Conservation (phyloP, 2,329 filamentous ascomycete genomes). For the Ophiocordyceps robertsii region DNA sequence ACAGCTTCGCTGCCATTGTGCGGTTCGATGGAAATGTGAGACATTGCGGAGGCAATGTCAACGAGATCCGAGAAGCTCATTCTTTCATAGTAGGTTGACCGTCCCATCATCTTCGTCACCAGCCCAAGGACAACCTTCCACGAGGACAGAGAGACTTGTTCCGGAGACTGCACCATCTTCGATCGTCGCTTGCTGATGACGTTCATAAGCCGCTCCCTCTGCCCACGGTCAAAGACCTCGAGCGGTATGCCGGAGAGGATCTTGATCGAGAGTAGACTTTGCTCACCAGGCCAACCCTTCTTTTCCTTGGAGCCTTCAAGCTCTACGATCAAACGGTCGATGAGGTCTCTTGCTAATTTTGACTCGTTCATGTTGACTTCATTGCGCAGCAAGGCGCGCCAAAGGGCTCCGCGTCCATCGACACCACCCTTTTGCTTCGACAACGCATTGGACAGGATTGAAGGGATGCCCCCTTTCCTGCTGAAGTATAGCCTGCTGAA, state of each 20-base stretch:
- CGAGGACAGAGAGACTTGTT: conserved; percentile 11
- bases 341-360: conserved; percentile 16
- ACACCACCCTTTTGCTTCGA: conserved; percentile 6
- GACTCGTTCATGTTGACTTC: conserved; percentile 23
- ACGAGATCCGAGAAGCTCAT: conserved; percentile 26
- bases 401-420: conserved; percentile 10
- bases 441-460: conserved; percentile 12
- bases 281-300: conserved; percentile 17
- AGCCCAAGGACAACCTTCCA: conserved; percentile 29
- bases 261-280: conserved; percentile 16
- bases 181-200: conserved; percentile 15
- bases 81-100: conserved; percentile 36
- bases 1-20: conserved; percentile 11
- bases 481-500: conserved; percentile 15
- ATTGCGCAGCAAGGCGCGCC: conserved; percentile 19
- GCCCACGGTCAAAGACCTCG: conserved; percentile 25
- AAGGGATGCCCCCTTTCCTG: conserved; percentile 11
- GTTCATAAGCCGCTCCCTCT: conserved; percentile 29
- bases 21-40: conserved; percentile 11
- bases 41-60: conserved; percentile 18
- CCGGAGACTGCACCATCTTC: conserved; percentile 11
- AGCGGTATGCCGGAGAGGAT: conserved; percentile 20
- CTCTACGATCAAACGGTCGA: conserved; percentile 17
- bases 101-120: conserved; percentile 33
- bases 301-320: conserved; percentile 15